Base-by-base conservation (phyloP, 148 eudicot genomes). In the Vaccinium darrowii region DNA sequence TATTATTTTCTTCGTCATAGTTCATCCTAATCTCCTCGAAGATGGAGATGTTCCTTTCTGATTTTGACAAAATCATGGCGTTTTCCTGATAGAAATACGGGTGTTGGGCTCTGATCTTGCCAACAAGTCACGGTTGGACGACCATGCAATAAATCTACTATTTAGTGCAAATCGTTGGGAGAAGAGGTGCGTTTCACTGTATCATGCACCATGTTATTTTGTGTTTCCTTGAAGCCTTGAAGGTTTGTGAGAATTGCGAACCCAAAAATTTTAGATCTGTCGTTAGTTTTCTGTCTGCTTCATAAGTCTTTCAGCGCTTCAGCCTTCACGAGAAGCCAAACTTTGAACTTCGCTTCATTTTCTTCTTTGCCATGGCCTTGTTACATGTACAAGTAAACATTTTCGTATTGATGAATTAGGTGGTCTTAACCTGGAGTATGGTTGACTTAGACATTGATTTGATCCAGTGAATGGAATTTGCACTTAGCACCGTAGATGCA, bases 151-250 rank as follows among this genome's bases (percentile, higher is more conserved):
- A 74, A 98, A 97, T 90, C 91, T 97, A 21, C 89, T 97, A 78
- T 97, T 95, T 80, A 97, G 95, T 88, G 98, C 98, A 71, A 97
- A 97, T 84, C 98, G 99, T 50, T 97, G 99, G 99, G 99, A 97
- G 90, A 97, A 95, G 88, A 95, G 98, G 99, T 97, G 78, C 25
- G 83, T 65, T 62, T 62, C 19, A 18, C 49, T 50, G 16, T 58
- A 27, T 49, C 74, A 25, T 60, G 65, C 51, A 81, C 51, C 21
- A 43, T 62, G 33, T 43, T 62, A 18, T 30, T 23, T 43, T 8
- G 5, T 50, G 7, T 67, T 67, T 30, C 27, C 27, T 27, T 27
- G 27, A 27, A 27, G 27, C 51, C 0, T 52, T 15, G 49, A 74
- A 39, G 72, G 52, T 9, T 15, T 54, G 15, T 8, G n/a, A 58